These are phyloP conservation scores for Gossypium ekmanianum DNA, from an alignment of 345 rosid species.

Conservation along the genomic window DNA sequence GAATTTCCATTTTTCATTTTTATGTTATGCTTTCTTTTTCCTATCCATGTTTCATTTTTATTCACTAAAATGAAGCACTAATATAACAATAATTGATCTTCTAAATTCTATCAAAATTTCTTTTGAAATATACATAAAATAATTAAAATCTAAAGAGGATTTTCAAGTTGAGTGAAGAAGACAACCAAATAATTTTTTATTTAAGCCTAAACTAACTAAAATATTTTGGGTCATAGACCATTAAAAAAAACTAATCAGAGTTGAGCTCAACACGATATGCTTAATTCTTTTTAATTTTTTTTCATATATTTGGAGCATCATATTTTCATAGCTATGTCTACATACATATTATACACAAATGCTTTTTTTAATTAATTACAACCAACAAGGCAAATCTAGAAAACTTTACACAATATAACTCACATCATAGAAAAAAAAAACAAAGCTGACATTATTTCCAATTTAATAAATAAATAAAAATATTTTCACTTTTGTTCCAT, in stretches of 20 bases:
- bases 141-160: background rate
- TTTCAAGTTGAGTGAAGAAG: background rate
- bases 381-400: too few relatives aligned
- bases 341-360: background rate
- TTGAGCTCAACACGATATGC: background rate
- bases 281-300: background rate
- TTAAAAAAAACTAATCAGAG: background rate
- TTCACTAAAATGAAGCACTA: background rate
- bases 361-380: too few relatives aligned
- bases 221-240: background rate
- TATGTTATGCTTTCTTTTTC: too few relatives aligned
- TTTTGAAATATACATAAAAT: background rate
- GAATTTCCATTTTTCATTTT: background rate
- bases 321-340: background rate
- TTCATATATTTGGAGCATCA: background rate
- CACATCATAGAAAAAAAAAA: too few relatives aligned
- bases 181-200: background rate
- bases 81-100: background rate
- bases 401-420: too few relatives aligned
- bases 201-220: background rate
- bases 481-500: too few relatives aligned
- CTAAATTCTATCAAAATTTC: background rate
- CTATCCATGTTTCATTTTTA: background rate
- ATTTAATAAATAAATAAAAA: too few relatives aligned
- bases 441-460: too few relatives aligned